Evolutionary conservation across 2,329 filamentous ascomycete genomes (phyloP), one percentile per base, ranked within the genome.

Genomic region (Phialophora chinensis): DNA sequence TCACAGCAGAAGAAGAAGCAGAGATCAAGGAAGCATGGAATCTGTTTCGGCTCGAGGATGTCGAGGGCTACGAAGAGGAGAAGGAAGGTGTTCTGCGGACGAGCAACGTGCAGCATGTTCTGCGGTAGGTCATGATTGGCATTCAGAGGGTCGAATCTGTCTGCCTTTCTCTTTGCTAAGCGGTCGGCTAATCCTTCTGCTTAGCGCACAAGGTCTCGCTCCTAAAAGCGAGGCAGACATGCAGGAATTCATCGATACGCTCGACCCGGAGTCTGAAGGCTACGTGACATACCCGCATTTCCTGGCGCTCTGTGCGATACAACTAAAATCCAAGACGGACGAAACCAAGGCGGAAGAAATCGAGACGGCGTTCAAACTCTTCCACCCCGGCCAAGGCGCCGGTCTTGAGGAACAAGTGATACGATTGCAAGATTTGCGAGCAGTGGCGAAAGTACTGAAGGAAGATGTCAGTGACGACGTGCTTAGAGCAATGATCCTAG

Each of bases 21-120:
- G 93, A 97, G 80, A 97, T 99, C 75, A 89, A 88, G 74, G 93
- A 97, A 78, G 93, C 93, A 14, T 98, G 95, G 78, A 84, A 86
- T 25, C 85, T 98, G 7, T 99, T 98, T 77, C 82, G 88, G 1
- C 71, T 75, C 1, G 66, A 74, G 25, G 73, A 78, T 60, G 66
- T 69, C 5, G 85, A 90, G 72, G 87, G 89, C 42, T 87, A 87
- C 78, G 84, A 88, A 23, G 87, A 90, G 60, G 89, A 93, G 73
- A 91, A 92, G 75, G 78, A 90, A 63, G 90, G 89, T 66, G 88
- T 91, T 17, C 85, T 92, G 60, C 86, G 86, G 12, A 87, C 86
- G 3, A 82, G 83, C 73, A 89, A 92, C 75, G 85, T 93, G 70
- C 85, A 89, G 69, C 87, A 90, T 58, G 90, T 89, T 38, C 84